Conservation (phyloP, 2,329 filamentous ascomycete species). For the Cadophora sp. region DNA sequence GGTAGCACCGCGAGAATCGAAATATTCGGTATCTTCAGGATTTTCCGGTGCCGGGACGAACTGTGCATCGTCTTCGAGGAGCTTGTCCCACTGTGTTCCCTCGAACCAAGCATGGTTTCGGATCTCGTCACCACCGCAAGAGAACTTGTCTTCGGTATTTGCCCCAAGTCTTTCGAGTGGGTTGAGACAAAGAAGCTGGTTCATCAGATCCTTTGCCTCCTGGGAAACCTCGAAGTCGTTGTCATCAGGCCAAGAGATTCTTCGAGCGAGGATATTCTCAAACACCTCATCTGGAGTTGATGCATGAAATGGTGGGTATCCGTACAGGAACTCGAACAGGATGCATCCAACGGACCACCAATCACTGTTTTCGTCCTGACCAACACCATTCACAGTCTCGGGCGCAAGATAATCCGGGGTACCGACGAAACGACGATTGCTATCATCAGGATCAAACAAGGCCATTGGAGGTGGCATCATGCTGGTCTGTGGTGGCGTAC, state of each 20-base stretch:
- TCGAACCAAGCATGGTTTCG: slow-evolving; percentile 88
- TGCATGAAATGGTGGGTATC: slow-evolving; percentile 92
- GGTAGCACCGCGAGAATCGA: slow-evolving; percentile 89
- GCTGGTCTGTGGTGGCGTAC: slow-evolving; percentile 66
- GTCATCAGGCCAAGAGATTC: slow-evolving; percentile 91
- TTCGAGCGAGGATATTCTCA: slow-evolving; percentile 90
- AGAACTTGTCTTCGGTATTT: slow-evolving; percentile 82
- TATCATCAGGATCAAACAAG: slow-evolving; percentile 94
- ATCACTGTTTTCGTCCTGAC: slow-evolving; percentile 97
- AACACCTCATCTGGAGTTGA: slow-evolving; percentile 91
- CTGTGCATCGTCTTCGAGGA: slow-evolving; percentile 94
- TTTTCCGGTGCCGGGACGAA: slow-evolving; percentile 94
- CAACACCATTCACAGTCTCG: slow-evolving; percentile 93
- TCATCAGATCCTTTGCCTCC: slow-evolving; percentile 94
- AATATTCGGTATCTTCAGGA: slow-evolving; percentile 97
- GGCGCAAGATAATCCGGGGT: slow-evolving; percentile 97
- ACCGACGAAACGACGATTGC: slow-evolving; percentile 89
- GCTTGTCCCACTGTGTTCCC: slow-evolving; percentile 84
- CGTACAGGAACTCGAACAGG: slow-evolving; percentile 93
- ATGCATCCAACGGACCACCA: slow-evolving; percentile 99
- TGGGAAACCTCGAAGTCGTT: slow-evolving; percentile 79
- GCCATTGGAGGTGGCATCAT: slow-evolving; percentile 94
- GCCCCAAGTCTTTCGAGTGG: slow-evolving; percentile 83
- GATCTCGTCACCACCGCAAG: slow-evolving; percentile 89
- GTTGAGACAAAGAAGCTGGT: slow-evolving; percentile 86